phyloP scores from a whole-genome alignment of 176 grass and related monocot genomes.

The Triticum turgidum region DNA sequence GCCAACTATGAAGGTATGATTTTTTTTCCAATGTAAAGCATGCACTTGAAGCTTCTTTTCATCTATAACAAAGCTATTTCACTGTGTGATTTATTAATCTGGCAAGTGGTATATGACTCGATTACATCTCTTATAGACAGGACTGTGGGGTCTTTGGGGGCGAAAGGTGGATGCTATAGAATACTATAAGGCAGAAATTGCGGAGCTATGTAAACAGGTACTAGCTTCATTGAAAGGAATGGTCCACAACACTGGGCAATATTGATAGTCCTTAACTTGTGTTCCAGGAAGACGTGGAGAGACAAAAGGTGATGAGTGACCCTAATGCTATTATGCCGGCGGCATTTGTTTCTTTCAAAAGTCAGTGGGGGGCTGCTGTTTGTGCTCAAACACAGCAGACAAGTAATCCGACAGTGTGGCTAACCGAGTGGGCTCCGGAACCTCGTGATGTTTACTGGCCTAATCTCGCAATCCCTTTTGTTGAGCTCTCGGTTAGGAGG shows the following conservation, averaged over 20 bases:
- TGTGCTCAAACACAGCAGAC: constrained; percentile 98
- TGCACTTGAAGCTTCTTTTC: background rate
- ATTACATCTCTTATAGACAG: constrained; percentile 70
- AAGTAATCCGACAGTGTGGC: constrained; percentile 92
- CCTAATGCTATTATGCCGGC: constrained; percentile 71
- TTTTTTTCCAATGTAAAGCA: background rate
- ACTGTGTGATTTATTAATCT: background rate
- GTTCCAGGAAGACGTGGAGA: constrained; percentile 80
- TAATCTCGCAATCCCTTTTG: constrained; percentile 87
- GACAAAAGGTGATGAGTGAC: constrained; percentile 67
- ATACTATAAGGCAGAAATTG: constrained; percentile 69
- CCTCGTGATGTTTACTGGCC: constrained; percentile 89
- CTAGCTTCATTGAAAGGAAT: constrained; percentile 34
- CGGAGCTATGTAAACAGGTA: constrained; percentile 80
- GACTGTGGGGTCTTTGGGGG: constrained; percentile 86
- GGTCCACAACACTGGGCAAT: background rate
- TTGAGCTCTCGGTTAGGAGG: constrained; percentile 76
- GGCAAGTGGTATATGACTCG: constrained; percentile 36
- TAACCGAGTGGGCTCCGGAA: constrained; percentile 92
- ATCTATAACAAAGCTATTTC: constrained; percentile 5
- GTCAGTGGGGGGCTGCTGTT: constrained; percentile 87
- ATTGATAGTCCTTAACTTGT: constrained; percentile 13
- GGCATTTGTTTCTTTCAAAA: constrained; percentile 97
- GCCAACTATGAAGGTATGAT: constrained; percentile 74
- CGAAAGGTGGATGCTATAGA: constrained; percentile 76